Evolutionary conservation across 2,329 filamentous ascomycete genomes (phyloP), one percentile per base, ranked within the genome.

Genomic region (Pseudopyricularia javanii): DNA sequence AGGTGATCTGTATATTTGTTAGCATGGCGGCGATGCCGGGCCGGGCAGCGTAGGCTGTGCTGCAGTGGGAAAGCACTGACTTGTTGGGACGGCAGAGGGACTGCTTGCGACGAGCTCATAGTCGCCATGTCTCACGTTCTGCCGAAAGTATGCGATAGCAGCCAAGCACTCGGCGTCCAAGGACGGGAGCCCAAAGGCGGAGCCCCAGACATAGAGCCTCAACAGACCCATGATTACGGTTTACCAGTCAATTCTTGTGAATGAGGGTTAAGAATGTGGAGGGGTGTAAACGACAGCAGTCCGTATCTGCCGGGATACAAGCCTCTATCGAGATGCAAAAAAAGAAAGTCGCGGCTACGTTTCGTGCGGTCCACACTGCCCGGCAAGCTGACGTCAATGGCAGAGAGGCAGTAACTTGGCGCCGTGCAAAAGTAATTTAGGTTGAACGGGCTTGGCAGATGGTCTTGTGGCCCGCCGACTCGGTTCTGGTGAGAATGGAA

Each of bases 121-220:
- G 47, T 64, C 69, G 49, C 73, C 68, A 54, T 68, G 65, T 34
- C 79, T 76, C 24, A 88, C 71, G 54, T 76, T 76, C 60, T 80
- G 73, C 56, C 80, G 78, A 54, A 95, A 75, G 65, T 91, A 91
- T 52, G 87, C 82, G 59, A 95, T 82, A 45, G 85, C 76, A 28
- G 91, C 91, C 56, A 95, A 80, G 64, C 91, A 97, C 72, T 95
- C 88, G 47, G 91, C 76, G 63, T 97, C 91, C 61, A 97, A 86
- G 45, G 93, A 97, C 14, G 91, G 85, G 47, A 96, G 79, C 40
- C 83, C 83, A 66, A 95, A 95, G 40, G 88, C 91, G 53, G 89
- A 84, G 50, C 91, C 91, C 85, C 91, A 95, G 63, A 95, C 79
- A 69, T 95, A 86, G 55, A 98, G 79, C 70, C 91, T 80, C 49